Evolutionary conservation across 768 basidiomycete species (phyloP), one percentile per base, ranked within the genome.

Genomic region (Lactarius evosmus): DNA sequence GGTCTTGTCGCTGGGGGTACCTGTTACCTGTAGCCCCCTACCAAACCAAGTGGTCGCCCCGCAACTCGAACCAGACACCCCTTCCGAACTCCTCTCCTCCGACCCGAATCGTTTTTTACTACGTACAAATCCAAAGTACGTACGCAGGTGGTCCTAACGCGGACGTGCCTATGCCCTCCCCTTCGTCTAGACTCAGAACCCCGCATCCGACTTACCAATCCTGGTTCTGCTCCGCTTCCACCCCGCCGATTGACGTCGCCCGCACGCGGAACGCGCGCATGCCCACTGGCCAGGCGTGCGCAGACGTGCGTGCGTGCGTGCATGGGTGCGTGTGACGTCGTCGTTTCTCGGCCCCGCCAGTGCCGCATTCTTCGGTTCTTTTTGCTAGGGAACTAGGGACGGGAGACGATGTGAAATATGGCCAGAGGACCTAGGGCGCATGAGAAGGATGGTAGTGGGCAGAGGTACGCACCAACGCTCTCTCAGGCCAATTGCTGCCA

Each of bases 121-220:
- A 46, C 44, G 44, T 46, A 22, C 22, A 46, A 46, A 22, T 17
- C 25, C 36, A 22, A 22, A 38, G 30, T 29, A 51, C 9, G 30
- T 62, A 32, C 41, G 14, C 14, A 19, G 14, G 36, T 57, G 55
- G 46, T 19, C 11, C 38, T 56, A 32, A 50, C 27, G 34, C 61
- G 38, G 49, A 22, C 49, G 40, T 40, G 40, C 40, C 40, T 14
- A 49, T 22, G 22, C 16, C 7, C 17, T n/a, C 2, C 11, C 38
- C 38, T 16, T n/a, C 22, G 17, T 9, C 8, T 7, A n/a, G 12
- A 41, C 33, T 30, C 40, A 36, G 56, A 52, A 49, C 62, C 62
- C 27, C 33, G 41, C 29, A 49, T 49, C 62, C 41, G 52, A 59
- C 33, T 59, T 63, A 16, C 62, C 51, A 44, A 53, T 58, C 53